These are phyloP conservation scores for Pseudoscleropodium purum DNA, from an alignment of 225 moss, liverwort and hornwort genomes.

Conservation along the genomic window DNA sequence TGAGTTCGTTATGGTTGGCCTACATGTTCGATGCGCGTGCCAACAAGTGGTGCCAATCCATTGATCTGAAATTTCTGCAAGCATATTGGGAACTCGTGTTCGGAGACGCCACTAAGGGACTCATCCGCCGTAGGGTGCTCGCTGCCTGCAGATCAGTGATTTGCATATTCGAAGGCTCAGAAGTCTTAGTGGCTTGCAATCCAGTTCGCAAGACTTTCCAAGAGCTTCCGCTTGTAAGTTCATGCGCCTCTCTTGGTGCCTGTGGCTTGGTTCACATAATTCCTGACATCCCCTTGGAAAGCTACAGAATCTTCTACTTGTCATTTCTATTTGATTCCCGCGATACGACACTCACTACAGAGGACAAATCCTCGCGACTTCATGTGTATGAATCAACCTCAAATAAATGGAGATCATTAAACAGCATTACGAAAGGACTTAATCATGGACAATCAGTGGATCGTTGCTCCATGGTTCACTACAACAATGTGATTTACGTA, in stretches of 20 bases:
- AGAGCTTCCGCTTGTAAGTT: conserved; percentile 2
- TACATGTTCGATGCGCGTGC: conserved; percentile 11
- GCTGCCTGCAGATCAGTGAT: conserved; percentile 8
- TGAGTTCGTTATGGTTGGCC: conserved; percentile 16
- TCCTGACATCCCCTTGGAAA: not conserved
- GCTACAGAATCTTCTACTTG: conserved; percentile 15
- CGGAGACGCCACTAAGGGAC: not conserved
- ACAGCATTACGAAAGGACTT: conserved; percentile 2
- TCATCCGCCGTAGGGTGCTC: conserved; percentile 5
- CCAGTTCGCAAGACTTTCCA: conserved; percentile 9
- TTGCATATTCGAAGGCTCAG: not conserved
- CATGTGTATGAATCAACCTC: not conserved
- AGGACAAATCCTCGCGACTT: not conserved
- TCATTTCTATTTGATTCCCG: not conserved
- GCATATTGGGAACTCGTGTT: not conserved
- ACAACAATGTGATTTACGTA: not conserved
- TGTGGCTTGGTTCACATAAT: conserved; percentile 7
- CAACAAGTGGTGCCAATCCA: conserved; percentile 16
- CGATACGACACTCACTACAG: not conserved
- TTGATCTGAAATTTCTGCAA: conserved; percentile 18
- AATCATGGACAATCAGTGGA: conserved; percentile 7
- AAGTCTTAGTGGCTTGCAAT: conserved; percentile 20
- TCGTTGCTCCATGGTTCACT: conserved; percentile 13
- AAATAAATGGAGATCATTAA: not conserved
- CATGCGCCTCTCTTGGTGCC: not conserved